These are phyloP conservation scores for Hypoxylon perforatum DNA, from an alignment of 495 filamentous ascomycete species.

Conservation along the genomic window DNA sequence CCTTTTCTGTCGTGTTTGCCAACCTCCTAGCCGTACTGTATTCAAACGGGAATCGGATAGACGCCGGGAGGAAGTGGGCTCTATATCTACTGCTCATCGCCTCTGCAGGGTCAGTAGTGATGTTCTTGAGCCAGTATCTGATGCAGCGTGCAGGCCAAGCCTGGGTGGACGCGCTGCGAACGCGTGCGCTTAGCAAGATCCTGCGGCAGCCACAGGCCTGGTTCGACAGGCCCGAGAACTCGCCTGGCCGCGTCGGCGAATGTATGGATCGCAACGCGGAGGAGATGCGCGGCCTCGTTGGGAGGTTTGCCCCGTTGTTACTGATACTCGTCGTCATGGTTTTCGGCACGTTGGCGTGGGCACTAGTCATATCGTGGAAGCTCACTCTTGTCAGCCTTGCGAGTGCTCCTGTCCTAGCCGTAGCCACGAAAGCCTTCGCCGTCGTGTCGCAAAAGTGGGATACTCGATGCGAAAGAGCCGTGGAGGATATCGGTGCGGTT, in stretches of 20 bases:
- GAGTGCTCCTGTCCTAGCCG: constrained; percentile 74
- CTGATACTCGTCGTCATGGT: constrained; percentile 74
- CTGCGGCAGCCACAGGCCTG: constrained; percentile 84
- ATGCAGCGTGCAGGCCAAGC: constrained; percentile 77
- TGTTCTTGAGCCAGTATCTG: constrained; percentile 73
- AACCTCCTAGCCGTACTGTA: constrained; percentile 79
- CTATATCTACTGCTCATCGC: constrained; percentile 76
- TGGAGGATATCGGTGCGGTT: constrained; percentile 64
- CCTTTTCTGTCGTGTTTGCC: constrained; percentile 82
- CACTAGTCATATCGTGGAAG: constrained; percentile 79
- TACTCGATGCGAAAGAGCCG: constrained; percentile 68
- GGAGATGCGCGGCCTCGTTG: constrained; percentile 84
- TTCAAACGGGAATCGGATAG: constrained; percentile 51
- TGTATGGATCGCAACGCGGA: constrained; percentile 86
- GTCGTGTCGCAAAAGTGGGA: constrained; percentile 77
- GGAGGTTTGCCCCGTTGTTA: constrained; percentile 77
- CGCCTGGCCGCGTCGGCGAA: constrained; percentile 68
- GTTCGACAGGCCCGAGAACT: constrained; percentile 81
- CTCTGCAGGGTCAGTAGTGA: constrained; percentile 69
- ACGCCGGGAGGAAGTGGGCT: constrained; percentile 72
- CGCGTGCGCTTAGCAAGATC: constrained; percentile 73
- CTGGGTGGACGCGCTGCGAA: constrained; percentile 81
- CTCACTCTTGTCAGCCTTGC: constrained; percentile 81
- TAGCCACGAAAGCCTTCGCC: constrained; percentile 70
- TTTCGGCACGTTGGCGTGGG: constrained; percentile 75